phyloP scores from a whole-genome alignment of 495 filamentous ascomycete genomes.

The Pyrenula aspistea region DNA sequence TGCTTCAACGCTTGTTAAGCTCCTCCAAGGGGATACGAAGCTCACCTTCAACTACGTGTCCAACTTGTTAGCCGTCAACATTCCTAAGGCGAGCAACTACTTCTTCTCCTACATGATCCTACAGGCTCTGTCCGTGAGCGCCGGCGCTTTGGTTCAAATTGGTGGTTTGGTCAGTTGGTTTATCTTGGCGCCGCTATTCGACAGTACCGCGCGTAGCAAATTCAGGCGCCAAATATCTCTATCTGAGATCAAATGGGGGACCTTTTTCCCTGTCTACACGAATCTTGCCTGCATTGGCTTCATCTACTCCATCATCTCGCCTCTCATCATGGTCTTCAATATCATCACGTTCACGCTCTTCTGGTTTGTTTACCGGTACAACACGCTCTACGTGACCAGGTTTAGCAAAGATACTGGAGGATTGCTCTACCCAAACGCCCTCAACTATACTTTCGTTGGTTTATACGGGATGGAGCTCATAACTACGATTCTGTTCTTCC shows the following conservation, averaged over 20 bases:
- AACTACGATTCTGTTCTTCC: slow-evolving; percentile 83
- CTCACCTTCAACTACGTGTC: slow-evolving; percentile 44
- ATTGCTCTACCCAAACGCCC: slow-evolving; percentile 79
- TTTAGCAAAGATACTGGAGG: slow-evolving; percentile 89
- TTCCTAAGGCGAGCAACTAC: slow-evolving; percentile 87
- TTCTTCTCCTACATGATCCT: slow-evolving; percentile 98
- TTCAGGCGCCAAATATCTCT: slow-evolving; percentile 75
- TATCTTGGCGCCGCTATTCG: slow-evolving; percentile 61
- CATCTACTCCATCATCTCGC: slow-evolving; percentile 83
- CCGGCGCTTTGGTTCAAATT: slow-evolving; percentile 82
- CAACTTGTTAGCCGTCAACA: slow-evolving; percentile 61
- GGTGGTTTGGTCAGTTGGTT: slow-evolving; percentile 68
- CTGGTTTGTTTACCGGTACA: slow-evolving; percentile 94
- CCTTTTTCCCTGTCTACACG: slow-evolving; percentile 90
- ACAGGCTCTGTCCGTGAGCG: slow-evolving; percentile 81
- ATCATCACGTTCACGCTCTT: slow-evolving; percentile 88
- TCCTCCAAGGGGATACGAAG: slow-evolving; percentile 39
- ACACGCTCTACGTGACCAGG: slow-evolving; percentile 89
- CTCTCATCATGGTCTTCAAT: slow-evolving; percentile 86
- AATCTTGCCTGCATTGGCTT: slow-evolving; percentile 89
- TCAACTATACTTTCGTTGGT: slow-evolving; percentile 93
- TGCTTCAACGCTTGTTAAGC: slow-evolving; percentile 49
- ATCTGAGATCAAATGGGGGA: slow-evolving; percentile 76
- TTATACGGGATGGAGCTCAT: slow-evolving; percentile 92
- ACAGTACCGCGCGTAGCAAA: slow-evolving; percentile 81